Percentiles rank a stretch among this genome's conserved stretches.
Evolutionary conservation across 2,329 filamentous ascomycete species (phyloP).

Genomic region (Fusarium agapanthi): DNA sequence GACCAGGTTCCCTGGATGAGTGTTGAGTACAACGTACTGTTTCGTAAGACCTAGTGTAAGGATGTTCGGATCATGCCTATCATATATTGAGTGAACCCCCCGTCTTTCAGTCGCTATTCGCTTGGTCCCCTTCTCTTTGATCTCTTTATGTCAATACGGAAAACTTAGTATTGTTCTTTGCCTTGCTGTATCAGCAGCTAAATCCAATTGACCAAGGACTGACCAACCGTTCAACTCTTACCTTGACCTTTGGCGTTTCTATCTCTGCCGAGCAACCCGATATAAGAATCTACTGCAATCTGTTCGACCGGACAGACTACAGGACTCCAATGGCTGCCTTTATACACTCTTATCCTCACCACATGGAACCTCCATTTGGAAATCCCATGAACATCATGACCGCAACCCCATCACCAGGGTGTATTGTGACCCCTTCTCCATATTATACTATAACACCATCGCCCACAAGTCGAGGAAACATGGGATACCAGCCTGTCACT

Average conservation of each 20-base stretch:
- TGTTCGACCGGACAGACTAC: neutral
- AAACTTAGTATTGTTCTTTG: neutral
- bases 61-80: neutral
- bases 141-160: neutral
- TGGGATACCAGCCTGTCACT: constrained; percentile 27
- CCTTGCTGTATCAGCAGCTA: neutral
- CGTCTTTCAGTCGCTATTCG: neutral
- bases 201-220: neutral
- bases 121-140: neutral
- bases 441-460: constrained; percentile 36
- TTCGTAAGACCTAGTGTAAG: constrained; percentile 7
- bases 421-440: constrained; percentile 32
- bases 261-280: neutral
- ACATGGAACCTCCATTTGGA: constrained; percentile 29
- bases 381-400: constrained; percentile 18
- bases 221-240: neutral
- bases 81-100: constrained; percentile 21
- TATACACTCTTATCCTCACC: constrained; percentile 29
- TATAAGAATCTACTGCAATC: neutral
- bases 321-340: constrained; percentile 27
- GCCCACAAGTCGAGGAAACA: constrained; percentile 26
- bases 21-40: constrained; percentile 1
- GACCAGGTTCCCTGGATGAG: constrained; percentile 3
- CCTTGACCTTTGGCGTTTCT: neutral
- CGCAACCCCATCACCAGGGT: constrained; percentile 28